Base-by-base conservation (phyloP, 371 early-diverging fungal species). In the Mucor racemosus region DNA sequence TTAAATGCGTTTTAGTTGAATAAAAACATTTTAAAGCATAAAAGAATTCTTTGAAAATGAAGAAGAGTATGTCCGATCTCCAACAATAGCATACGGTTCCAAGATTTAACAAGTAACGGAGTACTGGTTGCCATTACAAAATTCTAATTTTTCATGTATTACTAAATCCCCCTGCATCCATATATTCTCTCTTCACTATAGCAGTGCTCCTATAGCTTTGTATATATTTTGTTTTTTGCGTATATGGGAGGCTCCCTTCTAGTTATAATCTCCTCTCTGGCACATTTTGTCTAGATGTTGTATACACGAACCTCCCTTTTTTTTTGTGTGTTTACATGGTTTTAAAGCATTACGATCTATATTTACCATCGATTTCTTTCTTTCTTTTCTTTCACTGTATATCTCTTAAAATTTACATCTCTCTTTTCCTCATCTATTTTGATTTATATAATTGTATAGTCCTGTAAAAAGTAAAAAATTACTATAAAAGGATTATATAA, bases 261-360 rank as follows among this genome's bases (percentile, higher is more conserved):
- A 26, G 26, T 26, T 26, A 26, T 26, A 31, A 53, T 21, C 10
- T 31, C 21, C 31, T 13, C 53, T 26, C 26, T 53, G 26, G 13
- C 53, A 26, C 26, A 26, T 10, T 26, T 53, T 53, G 31, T 53
- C 53, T 53, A 26, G 53, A 53, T 13, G 53, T 31, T 53, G 53
- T 31, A 11, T 26, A 50, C 26, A 50, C 53, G 31, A 53, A 53
- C 53, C 53, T 53, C 53, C 53, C 53, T 53, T 53, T 53, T 53
- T 48, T 7, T 48, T 0, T 21, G 50, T 50, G 50, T 26, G 11
- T 5, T 21, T 50, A 50, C 19, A 50, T 26, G 50, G n/a, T 44
- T 11, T 38, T 38, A 11, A 11, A 38, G 38, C 5, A 38, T 17
- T 15, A 44, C 31, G 21, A 55, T 55, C 55, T 34, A 2, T 55